phyloP scores from a whole-genome alignment of 306 rosid genomes.

The Herpetospermum pedunculosum region DNA sequence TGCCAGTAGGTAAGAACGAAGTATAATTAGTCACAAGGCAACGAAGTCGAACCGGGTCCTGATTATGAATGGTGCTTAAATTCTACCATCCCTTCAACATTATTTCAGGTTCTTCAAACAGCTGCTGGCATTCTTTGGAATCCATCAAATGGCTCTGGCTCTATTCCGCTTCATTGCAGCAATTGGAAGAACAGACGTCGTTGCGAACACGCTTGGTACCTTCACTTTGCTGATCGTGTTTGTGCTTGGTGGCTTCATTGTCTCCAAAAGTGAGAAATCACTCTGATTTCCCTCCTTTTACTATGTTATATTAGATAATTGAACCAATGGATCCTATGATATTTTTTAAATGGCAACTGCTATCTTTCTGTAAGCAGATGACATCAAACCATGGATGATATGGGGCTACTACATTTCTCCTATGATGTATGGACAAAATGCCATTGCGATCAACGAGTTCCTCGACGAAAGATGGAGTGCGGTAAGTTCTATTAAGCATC shows the following conservation, averaged over 20 bases:
- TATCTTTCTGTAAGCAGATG: slow-evolving; percentile 18
- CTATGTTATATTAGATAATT: background rate
- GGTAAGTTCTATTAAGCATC: slow-evolving; percentile 42
- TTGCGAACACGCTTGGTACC: slow-evolving; percentile 33
- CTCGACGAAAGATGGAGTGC: slow-evolving; percentile 62
- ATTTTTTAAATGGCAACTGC: background rate
- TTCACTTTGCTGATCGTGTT: slow-evolving; percentile 28
- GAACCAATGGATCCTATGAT: background rate
- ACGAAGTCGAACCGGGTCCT: background rate
- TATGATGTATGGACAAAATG: slow-evolving; percentile 69
- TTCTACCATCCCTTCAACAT: background rate
- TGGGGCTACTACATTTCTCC: slow-evolving; percentile 62
- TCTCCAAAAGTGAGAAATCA: slow-evolving; percentile 31
- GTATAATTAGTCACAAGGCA: background rate
- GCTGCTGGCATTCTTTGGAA: slow-evolving; percentile 31
- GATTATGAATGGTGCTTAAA: background rate
- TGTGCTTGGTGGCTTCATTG: slow-evolving; percentile 50
- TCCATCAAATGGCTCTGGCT: slow-evolving; percentile 56
- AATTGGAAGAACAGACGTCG: slow-evolving; percentile 34
- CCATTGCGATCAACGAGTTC: slow-evolving; percentile 52
- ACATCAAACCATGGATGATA: slow-evolving; percentile 47
- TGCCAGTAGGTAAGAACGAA: slow-evolving; percentile 40
- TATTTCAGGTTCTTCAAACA: slow-evolving; percentile 41
- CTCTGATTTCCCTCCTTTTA: background rate
- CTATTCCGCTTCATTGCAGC: slow-evolving; percentile 50